Evolutionary conservation across 2,329 filamentous ascomycete genomes (phyloP).

Genomic region (Dissoconium aciculare): DNA sequence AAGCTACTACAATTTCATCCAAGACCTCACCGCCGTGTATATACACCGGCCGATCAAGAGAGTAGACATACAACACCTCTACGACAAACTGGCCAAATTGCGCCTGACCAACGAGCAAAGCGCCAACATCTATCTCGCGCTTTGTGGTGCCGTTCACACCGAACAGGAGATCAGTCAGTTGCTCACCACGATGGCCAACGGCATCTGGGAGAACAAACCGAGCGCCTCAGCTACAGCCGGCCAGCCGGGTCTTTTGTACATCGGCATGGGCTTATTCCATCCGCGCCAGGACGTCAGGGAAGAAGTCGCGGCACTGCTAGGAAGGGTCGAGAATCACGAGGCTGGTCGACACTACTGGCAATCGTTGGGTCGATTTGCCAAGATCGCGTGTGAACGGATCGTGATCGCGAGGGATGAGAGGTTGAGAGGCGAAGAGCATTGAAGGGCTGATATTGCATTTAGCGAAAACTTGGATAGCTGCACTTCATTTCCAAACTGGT

Average conservation of each 20-base stretch:
- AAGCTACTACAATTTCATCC: slow-evolving; percentile 86
- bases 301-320: slow-evolving; percentile 63
- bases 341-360: slow-evolving; percentile 90
- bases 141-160: slow-evolving; percentile 45
- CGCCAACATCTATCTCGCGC: slow-evolving; percentile 69
- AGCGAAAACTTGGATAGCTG: too few species aligned
- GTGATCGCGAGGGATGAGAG: slow-evolving; percentile 30
- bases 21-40: slow-evolving; percentile 24
- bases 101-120: slow-evolving; percentile 62
- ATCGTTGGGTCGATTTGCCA: slow-evolving; percentile 71
- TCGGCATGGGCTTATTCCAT: slow-evolving; percentile 84
- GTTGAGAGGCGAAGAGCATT: too few species aligned
- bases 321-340: slow-evolving; percentile 70
- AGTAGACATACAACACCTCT: slow-evolving; percentile 81
- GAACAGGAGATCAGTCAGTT: slow-evolving; percentile 66
- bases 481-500: too few species aligned
- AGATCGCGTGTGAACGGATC: slow-evolving; percentile 68
- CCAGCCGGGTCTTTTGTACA: slow-evolving; percentile 11
- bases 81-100: slow-evolving; percentile 75
- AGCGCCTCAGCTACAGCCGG: slow-evolving; percentile 8
- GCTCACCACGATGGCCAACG: slow-evolving; percentile 20
- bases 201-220: slow-evolving; percentile 16
- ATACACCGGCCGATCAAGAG: slow-evolving; percentile 47
- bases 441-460: too few species aligned
- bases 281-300: slow-evolving; percentile 65